Base-by-base conservation (phyloP, 176 grass and related monocot species). In the Cenchrus purpureus region DNA sequence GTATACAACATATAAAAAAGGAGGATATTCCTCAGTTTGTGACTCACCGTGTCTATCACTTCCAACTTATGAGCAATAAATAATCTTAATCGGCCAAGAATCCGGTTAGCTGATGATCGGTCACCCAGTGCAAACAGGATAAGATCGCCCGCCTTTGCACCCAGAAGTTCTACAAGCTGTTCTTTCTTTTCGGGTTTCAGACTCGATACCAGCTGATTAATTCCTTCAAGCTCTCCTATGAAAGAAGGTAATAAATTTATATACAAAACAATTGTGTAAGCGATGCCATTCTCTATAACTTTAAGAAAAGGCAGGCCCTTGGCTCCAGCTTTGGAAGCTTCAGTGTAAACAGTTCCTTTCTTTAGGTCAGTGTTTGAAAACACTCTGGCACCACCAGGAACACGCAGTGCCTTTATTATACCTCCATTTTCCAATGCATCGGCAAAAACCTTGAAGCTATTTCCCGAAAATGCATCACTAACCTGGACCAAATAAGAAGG, bases 351-450 rank as follows among this genome's bases (percentile, higher is more conserved):
- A 88, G 88, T 83, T 79, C 97, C 97, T 79, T 98, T 98, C 80
- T 98, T 98, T 43, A 98, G 88, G 50, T 92, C 90, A 79, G 97
- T 98, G 82, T 98, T 98, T 84, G 97, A 96, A 92, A 94, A 98
- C 48, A 79, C 91, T 63, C 87, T 84, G 67, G 93, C 88, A 79
- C 93, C 91, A 58, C 83, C 88, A 73, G 93, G 86, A 56, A 98
- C 87, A 82, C 91, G 91, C 19, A 98, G 73, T 74, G 90, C 90
- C 86, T 98, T 98, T 78, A 96, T 88, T 52, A 88, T 76, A 25
- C 91, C 93, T 69, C 91, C 91, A 25, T 84, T 96, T 82, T 91
- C 90, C 84, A 98, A 84, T 63, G 89, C 82, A 85, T 98, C 97
- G 7, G 86, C 84, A 91, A 98, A 98, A 86, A 98, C 90, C 79